Base-by-base conservation (phyloP, 148 eudicot genomes). In the Chenopodium album region DNA sequence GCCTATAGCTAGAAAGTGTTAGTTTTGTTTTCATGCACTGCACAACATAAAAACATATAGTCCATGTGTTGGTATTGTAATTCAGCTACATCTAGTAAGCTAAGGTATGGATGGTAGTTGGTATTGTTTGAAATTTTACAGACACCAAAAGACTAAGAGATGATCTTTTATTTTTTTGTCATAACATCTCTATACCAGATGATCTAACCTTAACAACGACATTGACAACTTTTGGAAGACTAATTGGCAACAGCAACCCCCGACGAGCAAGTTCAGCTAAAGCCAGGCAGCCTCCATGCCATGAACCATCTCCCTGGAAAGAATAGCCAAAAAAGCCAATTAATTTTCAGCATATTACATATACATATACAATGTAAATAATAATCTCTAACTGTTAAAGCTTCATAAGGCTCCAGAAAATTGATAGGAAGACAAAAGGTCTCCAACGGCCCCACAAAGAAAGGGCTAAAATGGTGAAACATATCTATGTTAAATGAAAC, bases 211-310 rank as follows among this genome's bases (percentile, higher is more conserved):
- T 92, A 76, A 87, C 86, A 74, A 96, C 96, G 76, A 96, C 97
- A 77, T 94, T 92, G 77, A 96, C 92, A 87, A 96, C 99, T 92
- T 94, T 96, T 17, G 94, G 93, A 83, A 96, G 93, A 85, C 94
- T 96, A 85, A 89, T 73, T 17, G 99, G 99, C 81, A 96, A 87
- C 71, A 96, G 95, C 86, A 94, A 84, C 82, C 99, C 99, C 90
- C 99, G 89, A 78, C 99, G 99, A 83, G 98, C 99, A 82, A 96
- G 90, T 89, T 96, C 99, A 76, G 97, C 99, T 90, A 96, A 86
- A 74, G 99, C 99, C 81, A 96, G 87, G 89, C 99, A 96, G 76
- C 99, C 98, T 73, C 99, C 99, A 85, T 96, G 99, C 99, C 99
- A 96, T 31, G 99, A 96, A 83, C 99, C 98, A 92, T 96, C 99